Conservation (phyloP, 2,329 filamentous ascomycete genomes). For the Cladosporium sp. region DNA sequence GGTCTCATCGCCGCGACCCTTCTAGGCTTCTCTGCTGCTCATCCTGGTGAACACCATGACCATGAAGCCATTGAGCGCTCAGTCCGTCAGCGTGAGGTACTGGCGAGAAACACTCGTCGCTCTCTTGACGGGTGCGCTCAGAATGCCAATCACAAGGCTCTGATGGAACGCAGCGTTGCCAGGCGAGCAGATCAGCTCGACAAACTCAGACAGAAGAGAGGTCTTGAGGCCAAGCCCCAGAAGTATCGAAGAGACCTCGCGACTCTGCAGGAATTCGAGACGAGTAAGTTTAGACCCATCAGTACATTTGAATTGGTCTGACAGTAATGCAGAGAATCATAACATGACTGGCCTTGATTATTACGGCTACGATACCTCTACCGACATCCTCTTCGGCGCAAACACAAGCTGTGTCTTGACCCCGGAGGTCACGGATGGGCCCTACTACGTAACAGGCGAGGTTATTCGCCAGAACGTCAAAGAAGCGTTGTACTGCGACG, state of each 20-base stretch:
- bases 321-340: background rate
- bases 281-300: background rate
- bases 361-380: background rate
- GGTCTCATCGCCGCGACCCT: background rate
- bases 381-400: conserved; percentile 23
- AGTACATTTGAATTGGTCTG: background rate
- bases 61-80: background rate
- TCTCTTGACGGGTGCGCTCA: background rate
- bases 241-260: conserved; percentile 1
- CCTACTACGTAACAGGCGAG: conserved; percentile 40
- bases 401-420: conserved; percentile 33
- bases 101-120: conserved; percentile 1
- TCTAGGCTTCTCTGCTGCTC: background rate
- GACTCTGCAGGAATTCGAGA: conserved; percentile 4
- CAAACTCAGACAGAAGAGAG: background rate
- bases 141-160: background rate
- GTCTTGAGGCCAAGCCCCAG: background rate
- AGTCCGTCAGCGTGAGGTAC: background rate
- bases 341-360: conserved; percentile 3
- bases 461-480: conserved; percentile 42
- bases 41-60: conserved; percentile 3
- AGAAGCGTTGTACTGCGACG: conserved; percentile 40
- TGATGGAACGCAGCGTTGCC: background rate
- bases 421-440: conserved; percentile 30
- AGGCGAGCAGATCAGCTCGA: background rate